Evolutionary conservation across 768 basidiomycete genomes (phyloP).

Genomic region (Phlegmacium glaucopus): DNA sequence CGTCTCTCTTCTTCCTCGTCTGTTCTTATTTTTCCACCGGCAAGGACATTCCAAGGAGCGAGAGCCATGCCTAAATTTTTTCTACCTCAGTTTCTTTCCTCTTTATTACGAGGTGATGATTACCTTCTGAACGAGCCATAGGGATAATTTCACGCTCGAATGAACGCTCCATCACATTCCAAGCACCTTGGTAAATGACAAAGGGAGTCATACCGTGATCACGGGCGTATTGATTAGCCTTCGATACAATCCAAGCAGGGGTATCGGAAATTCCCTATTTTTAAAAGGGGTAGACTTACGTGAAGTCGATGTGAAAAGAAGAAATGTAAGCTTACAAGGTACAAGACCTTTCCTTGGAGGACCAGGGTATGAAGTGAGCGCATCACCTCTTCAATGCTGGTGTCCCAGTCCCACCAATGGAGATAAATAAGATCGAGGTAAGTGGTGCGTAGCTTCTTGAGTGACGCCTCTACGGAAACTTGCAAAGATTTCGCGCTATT

Average conservation of each 20-base stretch:
- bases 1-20: no score
- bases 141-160: constrained; percentile 52
- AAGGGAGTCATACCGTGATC: constrained; percentile 47
- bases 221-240: constrained; percentile 46
- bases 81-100: constrained; percentile 30
- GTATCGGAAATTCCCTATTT: no score
- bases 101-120: constrained; percentile 20
- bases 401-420: constrained; percentile 52
- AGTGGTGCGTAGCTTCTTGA: constrained; percentile 43
- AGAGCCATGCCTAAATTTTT: no score
- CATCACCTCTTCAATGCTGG: constrained; percentile 56
- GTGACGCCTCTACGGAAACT: constrained; percentile 37
- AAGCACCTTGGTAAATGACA: constrained; percentile 45
- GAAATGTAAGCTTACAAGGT: constrained; percentile 25
- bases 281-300: constrained; percentile 27
- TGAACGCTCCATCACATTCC: constrained; percentile 39
- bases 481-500: constrained; percentile 45
- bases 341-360: constrained; percentile 47
- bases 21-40: no score
- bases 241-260: constrained; percentile 44
- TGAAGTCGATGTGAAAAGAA: not conserved
- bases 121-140: constrained; percentile 41
- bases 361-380: constrained; percentile 50
- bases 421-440: constrained; percentile 48
- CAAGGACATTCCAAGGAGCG: no score